phyloP scores from a whole-genome alignment of 352 stramenopile genomes.

The Pythium oligandrum region DNA sequence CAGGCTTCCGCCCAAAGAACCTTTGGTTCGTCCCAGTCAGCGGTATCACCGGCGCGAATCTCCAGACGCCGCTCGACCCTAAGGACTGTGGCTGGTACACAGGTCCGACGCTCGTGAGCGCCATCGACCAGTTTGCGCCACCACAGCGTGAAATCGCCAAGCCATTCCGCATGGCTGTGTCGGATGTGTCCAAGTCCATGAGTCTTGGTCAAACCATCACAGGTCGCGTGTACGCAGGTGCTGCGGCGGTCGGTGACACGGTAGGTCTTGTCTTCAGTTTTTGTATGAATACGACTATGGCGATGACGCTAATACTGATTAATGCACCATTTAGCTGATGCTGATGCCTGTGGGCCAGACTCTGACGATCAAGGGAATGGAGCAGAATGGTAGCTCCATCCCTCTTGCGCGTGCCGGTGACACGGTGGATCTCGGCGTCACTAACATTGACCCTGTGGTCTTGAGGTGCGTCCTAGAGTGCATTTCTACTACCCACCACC shows the following conservation, averaged over 20 bases:
- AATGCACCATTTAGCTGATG: conserved; percentile 18
- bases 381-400: conserved; percentile 67
- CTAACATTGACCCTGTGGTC: conserved; percentile 61
- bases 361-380: conserved; percentile 53
- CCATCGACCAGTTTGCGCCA: conserved; percentile 73
- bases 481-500: neutral
- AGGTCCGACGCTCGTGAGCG: conserved; percentile 73
- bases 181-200: conserved; percentile 85
- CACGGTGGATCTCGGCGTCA: conserved; percentile 75
- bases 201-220: conserved; percentile 74
- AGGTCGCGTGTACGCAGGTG: conserved; percentile 82
- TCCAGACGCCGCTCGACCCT: conserved; percentile 50
- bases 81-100: conserved; percentile 69
- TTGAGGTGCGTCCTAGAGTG: conserved; percentile 35
- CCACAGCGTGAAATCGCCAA: conserved; percentile 78
- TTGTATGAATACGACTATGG: no score
- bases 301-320: neutral
- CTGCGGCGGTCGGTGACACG: conserved; percentile 58
- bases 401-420: conserved; percentile 64
- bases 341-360: conserved; percentile 28
- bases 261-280: conserved; percentile 22
- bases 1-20: conserved; percentile 78
- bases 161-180: conserved; percentile 82
- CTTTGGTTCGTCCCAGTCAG: conserved; percentile 85
- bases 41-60: conserved; percentile 80